Evolutionary conservation across 73 alveolate genomes (phyloP), one percentile per base, ranked within the genome.

Genomic region (Breviolum minutum): DNA sequence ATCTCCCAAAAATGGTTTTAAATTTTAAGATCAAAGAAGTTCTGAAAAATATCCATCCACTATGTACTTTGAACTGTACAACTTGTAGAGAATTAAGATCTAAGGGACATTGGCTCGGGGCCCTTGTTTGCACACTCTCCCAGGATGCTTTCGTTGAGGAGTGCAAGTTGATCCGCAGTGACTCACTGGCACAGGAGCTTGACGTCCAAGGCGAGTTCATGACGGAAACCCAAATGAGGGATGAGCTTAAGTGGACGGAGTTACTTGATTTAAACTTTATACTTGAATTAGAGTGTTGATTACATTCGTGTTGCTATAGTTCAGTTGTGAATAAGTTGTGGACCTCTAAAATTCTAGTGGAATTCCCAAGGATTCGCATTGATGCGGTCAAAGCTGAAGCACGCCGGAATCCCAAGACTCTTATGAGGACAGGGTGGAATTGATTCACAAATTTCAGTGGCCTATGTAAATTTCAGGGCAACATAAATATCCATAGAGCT

Each of bases 351-450:
- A 40, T 40, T 40, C 54, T 40, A 40, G 54, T 40, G 54, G 54
- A 40, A 40, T n/a, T 1, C 40, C 81, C 30, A n/a, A 76, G 85
- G 85, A 27, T 20, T 9, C 60, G 85, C 60, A 76, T 76, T n/a
- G 85, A 24, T 1, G 85, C 85, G 24, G 85, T 76, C 63, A 76
- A n/a, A 8, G 85, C 85, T 24, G 85, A 76, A 76, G 85, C 85
- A 10, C 60, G 62, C 24, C 3, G 14, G 20, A 0, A 8, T 26
- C 85, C 85, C 60, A 76, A 76, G 62, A 76, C 85, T 2, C 14
- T 76, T 5, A 76, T 76, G 85, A 76, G 85, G 85, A 12, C 26
- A 20, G 81, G 81, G 81, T 30, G 0, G 26, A 30, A 40, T 40
- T 40, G 54, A 40, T 40, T 40, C 3, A 40, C 3, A 40, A 40